Evolutionary conservation across 176 grass and related monocot species (phyloP).

Genomic region (Aegilops bicornis): DNA sequence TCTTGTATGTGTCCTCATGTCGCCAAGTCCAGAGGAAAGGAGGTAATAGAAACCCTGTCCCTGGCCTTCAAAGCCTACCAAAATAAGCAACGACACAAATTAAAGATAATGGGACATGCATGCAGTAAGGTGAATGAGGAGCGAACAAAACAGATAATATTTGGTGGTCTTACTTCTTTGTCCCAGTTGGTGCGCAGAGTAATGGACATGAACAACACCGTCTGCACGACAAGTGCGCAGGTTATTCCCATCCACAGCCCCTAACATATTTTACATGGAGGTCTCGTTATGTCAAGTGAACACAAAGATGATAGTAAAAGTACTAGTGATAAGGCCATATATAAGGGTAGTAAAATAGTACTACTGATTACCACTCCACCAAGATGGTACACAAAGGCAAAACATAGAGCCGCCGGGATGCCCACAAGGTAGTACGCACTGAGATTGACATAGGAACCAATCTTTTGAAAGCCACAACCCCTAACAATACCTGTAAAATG

Average conservation of each 20-base stretch:
- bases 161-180: constrained; percentile 38
- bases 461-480: constrained; percentile 41
- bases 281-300: not conserved
- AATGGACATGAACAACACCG: constrained; percentile 24
- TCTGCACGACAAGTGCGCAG: constrained; percentile 33
- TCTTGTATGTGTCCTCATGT: too few species aligned
- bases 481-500: constrained; percentile 29
- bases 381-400: constrained; percentile 34
- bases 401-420: constrained; percentile 25
- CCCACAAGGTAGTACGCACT: constrained; percentile 37
- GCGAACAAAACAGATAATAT: not conserved
- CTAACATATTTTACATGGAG: not conserved
- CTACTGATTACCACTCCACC: constrained; percentile 37
- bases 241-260: constrained; percentile 34
- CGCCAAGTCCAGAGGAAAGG: too few species aligned
- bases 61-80: constrained; percentile 40
- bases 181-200: constrained; percentile 40
- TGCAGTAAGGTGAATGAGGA: not conserved
- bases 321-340: too few species aligned
- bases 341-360: not conserved
- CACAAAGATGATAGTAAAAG: too few species aligned
- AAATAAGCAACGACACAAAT: not conserved
- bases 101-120: not conserved
- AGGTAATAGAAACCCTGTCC: constrained; percentile 31
- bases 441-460: constrained; percentile 40